phyloP scores from a whole-genome alignment of 1,284 basidiomycete species.

The Mycena sp. region DNA sequence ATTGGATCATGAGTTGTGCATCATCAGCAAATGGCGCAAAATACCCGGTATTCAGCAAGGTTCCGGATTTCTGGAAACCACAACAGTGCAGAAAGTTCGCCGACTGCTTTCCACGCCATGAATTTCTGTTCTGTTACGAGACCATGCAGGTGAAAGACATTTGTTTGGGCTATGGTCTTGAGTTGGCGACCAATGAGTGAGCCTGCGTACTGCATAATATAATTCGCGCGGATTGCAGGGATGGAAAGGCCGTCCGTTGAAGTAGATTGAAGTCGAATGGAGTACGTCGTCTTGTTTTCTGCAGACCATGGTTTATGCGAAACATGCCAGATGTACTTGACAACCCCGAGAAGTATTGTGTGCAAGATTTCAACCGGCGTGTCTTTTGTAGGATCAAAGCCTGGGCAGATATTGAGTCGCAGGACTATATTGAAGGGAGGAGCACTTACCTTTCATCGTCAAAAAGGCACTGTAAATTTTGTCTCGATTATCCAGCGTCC shows the following conservation, averaged over 20 bases:
- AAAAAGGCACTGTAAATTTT: conserved; percentile 16
- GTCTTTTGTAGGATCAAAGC: conserved; percentile 29
- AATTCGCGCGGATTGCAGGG: conserved; percentile 37
- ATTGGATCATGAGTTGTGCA: too few relatives aligned
- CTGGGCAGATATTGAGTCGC: background rate
- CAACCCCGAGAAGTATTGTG: conserved; percentile 45
- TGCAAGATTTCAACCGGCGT: conserved; percentile 47
- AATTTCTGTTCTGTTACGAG: conserved; percentile 31
- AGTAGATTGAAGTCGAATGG: conserved; percentile 37
- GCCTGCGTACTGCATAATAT: conserved; percentile 45
- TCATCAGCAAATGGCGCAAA: background rate
- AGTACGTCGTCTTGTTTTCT: conserved; percentile 34
- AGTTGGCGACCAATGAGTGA: conserved; percentile 51
- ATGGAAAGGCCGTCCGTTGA: conserved; percentile 41
- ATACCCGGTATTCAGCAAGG: conserved; percentile 44
- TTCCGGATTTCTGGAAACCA: conserved; percentile 48
- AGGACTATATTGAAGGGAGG: too few relatives aligned
- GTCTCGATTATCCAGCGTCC: conserved; percentile 16
- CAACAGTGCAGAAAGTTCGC: conserved; percentile 43
- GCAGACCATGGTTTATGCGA: conserved; percentile 36
- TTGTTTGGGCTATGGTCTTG: conserved; percentile 44
- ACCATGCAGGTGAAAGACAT: conserved; percentile 39
- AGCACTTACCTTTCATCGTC: conserved; percentile 8
- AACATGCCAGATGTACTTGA: conserved; percentile 49
- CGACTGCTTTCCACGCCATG: conserved; percentile 41